A percentile compares a stretch with the other conserved stretches of the same genome.
Conservation (phyloP, 2,329 filamentous ascomycete genomes). For the Penicillium sp. region DNA sequence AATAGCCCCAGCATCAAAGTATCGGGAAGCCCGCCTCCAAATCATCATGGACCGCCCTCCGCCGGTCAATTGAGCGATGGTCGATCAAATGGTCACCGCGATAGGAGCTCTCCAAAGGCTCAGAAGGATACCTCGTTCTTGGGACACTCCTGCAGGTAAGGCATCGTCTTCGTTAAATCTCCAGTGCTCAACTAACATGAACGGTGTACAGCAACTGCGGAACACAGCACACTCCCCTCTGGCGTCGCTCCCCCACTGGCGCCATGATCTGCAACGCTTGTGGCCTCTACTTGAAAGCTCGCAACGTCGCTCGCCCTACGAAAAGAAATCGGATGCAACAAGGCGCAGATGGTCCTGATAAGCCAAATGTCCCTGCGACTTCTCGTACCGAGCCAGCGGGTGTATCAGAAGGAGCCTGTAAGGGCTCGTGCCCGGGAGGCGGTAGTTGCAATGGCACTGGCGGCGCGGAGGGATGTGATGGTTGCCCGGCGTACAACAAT, state of each 20-base stretch:
- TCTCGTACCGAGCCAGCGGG: slow-evolving; percentile 32
- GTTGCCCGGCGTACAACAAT: slow-evolving; percentile 97
- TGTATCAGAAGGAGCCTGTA: slow-evolving; percentile 38
- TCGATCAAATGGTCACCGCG: slow-evolving; percentile 16
- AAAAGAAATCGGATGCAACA: slow-evolving; percentile 75
- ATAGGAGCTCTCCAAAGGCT: slow-evolving; percentile 37
- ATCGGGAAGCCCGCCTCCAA: slow-evolving; percentile 20
- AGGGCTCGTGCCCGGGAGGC: slow-evolving; percentile 92
- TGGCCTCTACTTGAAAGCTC: slow-evolving; percentile 88
- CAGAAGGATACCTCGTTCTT: slow-evolving; percentile 43
- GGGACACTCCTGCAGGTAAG: slow-evolving; percentile 47
- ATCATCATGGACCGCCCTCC: slow-evolving; percentile 23
- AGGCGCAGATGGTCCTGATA: slow-evolving; percentile 27
- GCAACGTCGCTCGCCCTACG: slow-evolving; percentile 86
- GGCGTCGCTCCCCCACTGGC: slow-evolving; percentile 89
- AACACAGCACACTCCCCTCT: slow-evolving; percentile 89
- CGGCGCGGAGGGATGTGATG: slow-evolving; percentile 90
- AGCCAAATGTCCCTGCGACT: slow-evolving; percentile 31
- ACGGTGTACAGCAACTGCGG: slow-evolving; percentile 76
- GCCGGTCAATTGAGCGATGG: slow-evolving; percentile 20
- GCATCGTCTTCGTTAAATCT: neutral
- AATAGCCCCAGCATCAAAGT: slow-evolving; percentile 22
- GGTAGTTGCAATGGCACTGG: slow-evolving; percentile 96
- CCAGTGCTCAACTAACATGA: slow-evolving; percentile 10
- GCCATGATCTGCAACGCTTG: slow-evolving; percentile 98